These are phyloP conservation scores for Cladosporium sp. DNA, from an alignment of 2,329 filamentous ascomycete species.

Conservation along the genomic window DNA sequence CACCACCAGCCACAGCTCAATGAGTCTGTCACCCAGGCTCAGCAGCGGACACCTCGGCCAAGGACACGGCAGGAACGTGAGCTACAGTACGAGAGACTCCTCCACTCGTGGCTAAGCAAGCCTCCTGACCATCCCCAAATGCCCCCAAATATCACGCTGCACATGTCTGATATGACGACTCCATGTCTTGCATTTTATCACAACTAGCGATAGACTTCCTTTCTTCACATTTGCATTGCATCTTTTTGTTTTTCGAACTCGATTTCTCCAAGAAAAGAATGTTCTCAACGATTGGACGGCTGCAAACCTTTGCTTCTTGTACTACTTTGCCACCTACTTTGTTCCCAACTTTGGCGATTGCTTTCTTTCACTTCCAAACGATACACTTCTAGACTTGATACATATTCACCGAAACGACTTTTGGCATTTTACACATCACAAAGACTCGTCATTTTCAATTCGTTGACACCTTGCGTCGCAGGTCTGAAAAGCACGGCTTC, in stretches of 20 bases:
- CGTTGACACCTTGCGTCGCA: neutral
- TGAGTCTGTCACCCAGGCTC: constrained; percentile 8
- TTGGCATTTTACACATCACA: neutral
- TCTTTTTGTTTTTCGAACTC: neutral
- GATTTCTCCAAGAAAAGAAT: neutral
- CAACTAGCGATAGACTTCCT: constrained; percentile 2
- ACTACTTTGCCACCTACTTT: neutral
- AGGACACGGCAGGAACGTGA: constrained; percentile 12
- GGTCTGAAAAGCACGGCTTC: neutral
- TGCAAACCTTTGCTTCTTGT: neutral
- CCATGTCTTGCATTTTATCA: neutral
- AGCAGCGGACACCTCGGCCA: constrained; percentile 12
- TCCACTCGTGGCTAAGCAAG: constrained; percentile 16
- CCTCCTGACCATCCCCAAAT: neutral
- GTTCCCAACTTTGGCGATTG: neutral
- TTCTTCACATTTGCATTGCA: neutral
- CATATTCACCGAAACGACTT: neutral
- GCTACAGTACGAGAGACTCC: constrained; percentile 18
- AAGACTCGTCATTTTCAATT: neutral
- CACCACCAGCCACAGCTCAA: neutral
- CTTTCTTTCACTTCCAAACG: neutral
- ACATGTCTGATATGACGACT: constrained; percentile 1
- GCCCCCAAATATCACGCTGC: neutral
- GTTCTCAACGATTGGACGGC: neutral
- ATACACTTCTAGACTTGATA: neutral